Evolutionary conservation across 1,284 basidiomycete species (phyloP), one percentile per base, ranked within the genome.

Genomic region (Boletus semigastroideus): DNA sequence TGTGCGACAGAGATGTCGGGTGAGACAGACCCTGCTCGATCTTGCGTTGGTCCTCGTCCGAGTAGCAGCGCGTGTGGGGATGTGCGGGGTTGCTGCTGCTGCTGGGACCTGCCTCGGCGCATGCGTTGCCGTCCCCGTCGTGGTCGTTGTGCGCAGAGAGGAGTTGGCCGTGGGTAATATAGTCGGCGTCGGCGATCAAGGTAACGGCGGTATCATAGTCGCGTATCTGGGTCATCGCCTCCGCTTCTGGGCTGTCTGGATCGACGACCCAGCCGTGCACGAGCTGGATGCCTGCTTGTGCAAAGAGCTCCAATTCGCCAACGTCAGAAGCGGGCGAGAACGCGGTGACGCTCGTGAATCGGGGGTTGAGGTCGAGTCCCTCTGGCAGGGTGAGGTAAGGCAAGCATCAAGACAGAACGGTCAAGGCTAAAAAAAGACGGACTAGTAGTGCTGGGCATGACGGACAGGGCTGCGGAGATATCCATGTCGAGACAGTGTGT

Each of bases 211-310:
- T 79, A 61, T 90, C 86, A 50, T 90, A 90, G 66, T 90, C 87
- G 42, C 73, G 73, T 13, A 75, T 72, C 31, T 71, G 74, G 27
- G 73, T 65, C 45, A 94, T 67, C 0, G 82, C 80, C 2, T 65
- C 61, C 22, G 80, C 81, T 61, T 90, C 87, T 0, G 74, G 67
- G 45, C 83, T 83, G 0, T 78, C 76, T 1, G 87, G 85, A 61
- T 96, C 91, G 9, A 87, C 87, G n/a, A 96, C 77, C 94, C 94
- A 96, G 1, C 94, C 94, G 58, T 96, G 93, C 1, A 94, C 83
- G 43, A 96, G 83, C 13, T 81, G 74, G 42, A 96, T 90, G 8
- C 84, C 83, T 1, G 86, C 89, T 46, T 91, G 82, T n/a, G 85
- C 75, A 65, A 97, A 97, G 5, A 96, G 79, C 47, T 87, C 83